These are phyloP conservation scores for Panaeolus papilionaceus DNA, from an alignment of 768 basidiomycete genomes.

Conservation along the genomic window DNA sequence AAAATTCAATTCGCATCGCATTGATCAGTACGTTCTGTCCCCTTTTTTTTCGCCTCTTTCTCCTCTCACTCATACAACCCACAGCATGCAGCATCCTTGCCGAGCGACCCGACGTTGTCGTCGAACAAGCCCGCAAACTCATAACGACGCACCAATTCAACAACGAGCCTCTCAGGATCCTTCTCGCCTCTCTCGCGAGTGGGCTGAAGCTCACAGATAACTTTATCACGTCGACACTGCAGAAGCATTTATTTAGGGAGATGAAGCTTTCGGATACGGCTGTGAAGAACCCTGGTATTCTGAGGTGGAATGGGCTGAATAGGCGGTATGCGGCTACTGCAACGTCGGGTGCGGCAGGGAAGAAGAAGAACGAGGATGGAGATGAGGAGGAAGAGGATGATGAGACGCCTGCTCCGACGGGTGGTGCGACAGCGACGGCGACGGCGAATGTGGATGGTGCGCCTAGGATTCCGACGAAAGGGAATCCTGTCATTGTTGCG, in stretches of 20 bases:
- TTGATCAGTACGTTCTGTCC: slow-evolving; percentile 65
- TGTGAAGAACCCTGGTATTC: slow-evolving; percentile 62
- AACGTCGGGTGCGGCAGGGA: slow-evolving; percentile 34
- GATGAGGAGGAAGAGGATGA: slow-evolving; percentile 48
- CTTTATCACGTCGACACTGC: slow-evolving; percentile 78
- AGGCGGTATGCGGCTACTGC: slow-evolving; percentile 41
- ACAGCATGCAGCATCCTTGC: slow-evolving; percentile 39
- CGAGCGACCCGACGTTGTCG: too few relatives aligned
- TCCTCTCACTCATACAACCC: not conserved
- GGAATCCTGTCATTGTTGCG: slow-evolving; percentile 72
- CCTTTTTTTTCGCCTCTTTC: not conserved
- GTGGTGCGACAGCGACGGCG: too few relatives aligned
- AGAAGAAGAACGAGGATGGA: slow-evolving; percentile 44
- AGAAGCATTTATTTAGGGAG: slow-evolving; percentile 49
- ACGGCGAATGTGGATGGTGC: not conserved
- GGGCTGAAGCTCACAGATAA: slow-evolving; percentile 75
- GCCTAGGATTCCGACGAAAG: slow-evolving; percentile 59
- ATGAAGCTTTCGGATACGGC: slow-evolving; percentile 71
- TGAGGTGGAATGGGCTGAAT: slow-evolving; percentile 66
- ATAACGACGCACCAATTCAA: too few relatives aligned
- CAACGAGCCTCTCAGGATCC: slow-evolving; percentile 70
- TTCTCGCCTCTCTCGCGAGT: slow-evolving; percentile 74
- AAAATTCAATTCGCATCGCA: slow-evolving; percentile 77
- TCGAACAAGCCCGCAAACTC: too few relatives aligned
- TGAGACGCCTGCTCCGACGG: slow-evolving; percentile 21